A percentile compares a stretch with the other conserved stretches of the same genome.
Evolutionary conservation across 805 yeast genomes (phyloP).

Genomic region (Metschnikowia henanensis): DNA sequence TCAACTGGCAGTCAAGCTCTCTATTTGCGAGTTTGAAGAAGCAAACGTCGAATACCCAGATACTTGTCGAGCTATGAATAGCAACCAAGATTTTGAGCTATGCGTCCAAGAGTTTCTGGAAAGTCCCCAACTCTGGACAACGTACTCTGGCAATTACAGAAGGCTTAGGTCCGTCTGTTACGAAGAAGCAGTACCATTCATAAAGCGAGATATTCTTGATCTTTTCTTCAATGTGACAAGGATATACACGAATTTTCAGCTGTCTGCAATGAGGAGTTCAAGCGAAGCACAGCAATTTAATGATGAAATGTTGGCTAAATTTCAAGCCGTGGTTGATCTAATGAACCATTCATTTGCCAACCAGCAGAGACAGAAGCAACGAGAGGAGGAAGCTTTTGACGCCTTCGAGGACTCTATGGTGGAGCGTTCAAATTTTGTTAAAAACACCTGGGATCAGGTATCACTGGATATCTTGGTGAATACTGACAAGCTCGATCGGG

Average conservation of each 20-base stretch:
- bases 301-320: slow-evolving; percentile 3
- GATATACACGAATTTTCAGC: slow-evolving; percentile 16
- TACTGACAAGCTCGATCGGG: slow-evolving; percentile 1
- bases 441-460: slow-evolving; percentile 3
- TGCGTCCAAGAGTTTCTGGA: slow-evolving; percentile 45
- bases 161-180: slow-evolving; percentile 52
- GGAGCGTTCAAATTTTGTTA: not conserved
- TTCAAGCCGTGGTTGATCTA: slow-evolving; percentile 5
- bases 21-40: slow-evolving; percentile 55
- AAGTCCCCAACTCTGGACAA: slow-evolving; percentile 69
- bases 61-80: slow-evolving; percentile 21
- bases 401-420: slow-evolving; percentile 7
- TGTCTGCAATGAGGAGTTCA: slow-evolving; percentile 7
- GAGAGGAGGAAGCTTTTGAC: slow-evolving; percentile 3
- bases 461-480: slow-evolving; percentile 4
- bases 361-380: not conserved
- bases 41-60: slow-evolving; percentile 39
- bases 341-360: slow-evolving; percentile 1
- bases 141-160: slow-evolving; percentile 64
- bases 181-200: slow-evolving; percentile 51
- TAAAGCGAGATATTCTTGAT: slow-evolving; percentile 49
- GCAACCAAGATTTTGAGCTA: slow-evolving; percentile 20
- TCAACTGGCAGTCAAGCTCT: slow-evolving; percentile 46
- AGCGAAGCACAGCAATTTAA: slow-evolving; percentile 2
- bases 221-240: slow-evolving; percentile 49